phyloP scores from a whole-genome alignment of 1,284 basidiomycete genomes.

The Thecaphora thlaspeos region DNA sequence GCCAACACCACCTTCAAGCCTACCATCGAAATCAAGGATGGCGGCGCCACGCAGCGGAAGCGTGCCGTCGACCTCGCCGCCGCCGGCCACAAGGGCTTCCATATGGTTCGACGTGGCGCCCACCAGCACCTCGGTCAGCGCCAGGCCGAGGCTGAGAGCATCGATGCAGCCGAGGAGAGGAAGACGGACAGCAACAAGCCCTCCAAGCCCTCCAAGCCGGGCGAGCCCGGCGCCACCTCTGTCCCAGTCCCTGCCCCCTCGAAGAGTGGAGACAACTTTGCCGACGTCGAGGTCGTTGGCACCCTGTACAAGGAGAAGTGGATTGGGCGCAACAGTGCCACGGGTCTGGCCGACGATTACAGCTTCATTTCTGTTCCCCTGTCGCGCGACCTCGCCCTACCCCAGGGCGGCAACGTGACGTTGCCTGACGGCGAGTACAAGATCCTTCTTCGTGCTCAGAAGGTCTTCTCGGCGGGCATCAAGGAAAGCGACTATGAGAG shows the following conservation, averaged over 20 bases:
- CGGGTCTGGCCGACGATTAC: conserved; percentile 20
- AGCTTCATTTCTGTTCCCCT: conserved; percentile 25
- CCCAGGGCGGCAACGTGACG: conserved; percentile 24
- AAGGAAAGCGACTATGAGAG: conserved; percentile 67
- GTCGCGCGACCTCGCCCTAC: conserved; percentile 12
- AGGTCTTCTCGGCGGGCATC: conserved; percentile 64
- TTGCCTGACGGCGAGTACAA: conserved; percentile 68
- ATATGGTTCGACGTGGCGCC: neutral
- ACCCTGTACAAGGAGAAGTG: conserved; percentile 27
- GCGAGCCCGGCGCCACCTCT: neutral
- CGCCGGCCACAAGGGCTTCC: neutral
- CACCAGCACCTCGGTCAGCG: neutral
- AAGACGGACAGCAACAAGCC: neutral
- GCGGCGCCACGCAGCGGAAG: neutral
- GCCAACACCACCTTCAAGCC: conserved; percentile 23
- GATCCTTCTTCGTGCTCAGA: conserved; percentile 66
- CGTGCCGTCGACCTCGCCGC: neutral
- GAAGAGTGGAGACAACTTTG: conserved; percentile 5
- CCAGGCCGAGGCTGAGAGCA: neutral
- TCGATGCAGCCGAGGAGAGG: neutral
- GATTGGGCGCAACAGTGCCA: conserved; percentile 27
- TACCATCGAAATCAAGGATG: conserved; percentile 1
- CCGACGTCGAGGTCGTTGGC: conserved; percentile 24
- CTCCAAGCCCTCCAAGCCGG: neutral
- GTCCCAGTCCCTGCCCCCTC: neutral